Evolutionary conservation across 2,329 filamentous ascomycete species (phyloP).

Genomic region (Verticillium nubilum): DNA sequence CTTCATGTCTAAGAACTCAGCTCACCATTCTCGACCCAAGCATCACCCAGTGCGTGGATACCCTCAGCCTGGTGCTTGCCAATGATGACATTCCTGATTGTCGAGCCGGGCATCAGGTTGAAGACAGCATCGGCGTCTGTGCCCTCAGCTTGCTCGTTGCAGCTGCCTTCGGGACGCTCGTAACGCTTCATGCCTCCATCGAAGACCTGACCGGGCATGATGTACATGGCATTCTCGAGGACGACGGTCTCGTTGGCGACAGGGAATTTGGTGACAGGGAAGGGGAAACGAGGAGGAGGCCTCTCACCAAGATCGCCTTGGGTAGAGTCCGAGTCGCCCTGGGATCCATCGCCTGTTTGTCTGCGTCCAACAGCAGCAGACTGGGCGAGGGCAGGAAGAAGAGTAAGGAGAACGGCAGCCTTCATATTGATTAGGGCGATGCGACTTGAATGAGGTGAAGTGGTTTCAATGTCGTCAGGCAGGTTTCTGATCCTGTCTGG

Average conservation of each 20-base stretch:
- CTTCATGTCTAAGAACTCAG: background rate
- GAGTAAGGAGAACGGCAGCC: constrained; percentile 11
- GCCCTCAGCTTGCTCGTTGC: constrained; percentile 38
- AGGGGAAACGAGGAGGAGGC: constrained; percentile 22
- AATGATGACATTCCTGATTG: constrained; percentile 32
- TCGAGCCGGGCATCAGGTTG: constrained; percentile 27
- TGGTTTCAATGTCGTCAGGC: background rate
- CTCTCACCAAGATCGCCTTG: constrained; percentile 19
- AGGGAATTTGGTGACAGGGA: constrained; percentile 22
- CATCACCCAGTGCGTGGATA: constrained; percentile 22
- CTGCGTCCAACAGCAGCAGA: constrained; percentile 5
- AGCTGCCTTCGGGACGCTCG: constrained; percentile 32
- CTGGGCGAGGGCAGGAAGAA: constrained; percentile 14
- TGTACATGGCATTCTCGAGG: constrained; percentile 21
- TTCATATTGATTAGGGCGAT: constrained; percentile 15
- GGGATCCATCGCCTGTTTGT: constrained; percentile 17
- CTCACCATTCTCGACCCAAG: constrained; percentile 23
- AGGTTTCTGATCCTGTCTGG: background rate
- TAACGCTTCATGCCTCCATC: constrained; percentile 30
- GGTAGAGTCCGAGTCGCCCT: constrained; percentile 13
- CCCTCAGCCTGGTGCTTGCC: constrained; percentile 28
- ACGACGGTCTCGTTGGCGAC: constrained; percentile 21
- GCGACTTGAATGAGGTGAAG: background rate
- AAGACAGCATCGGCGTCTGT: constrained; percentile 33
- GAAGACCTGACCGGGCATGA: constrained; percentile 23